phyloP scores from a whole-genome alignment of 495 filamentous ascomycete species.

The Tuber indicum region DNA sequence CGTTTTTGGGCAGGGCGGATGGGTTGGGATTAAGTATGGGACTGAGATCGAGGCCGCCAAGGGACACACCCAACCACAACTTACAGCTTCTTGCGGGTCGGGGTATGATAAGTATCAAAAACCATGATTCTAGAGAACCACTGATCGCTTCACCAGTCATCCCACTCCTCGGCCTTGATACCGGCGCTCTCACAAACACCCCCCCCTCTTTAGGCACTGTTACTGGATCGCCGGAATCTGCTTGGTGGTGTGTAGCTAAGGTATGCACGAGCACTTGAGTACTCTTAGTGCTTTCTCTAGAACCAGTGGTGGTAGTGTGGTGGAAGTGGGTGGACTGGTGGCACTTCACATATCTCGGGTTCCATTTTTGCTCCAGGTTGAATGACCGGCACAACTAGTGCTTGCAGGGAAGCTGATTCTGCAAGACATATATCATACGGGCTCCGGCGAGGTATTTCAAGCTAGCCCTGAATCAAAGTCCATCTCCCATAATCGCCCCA shows the following conservation, averaged over 20 bases:
- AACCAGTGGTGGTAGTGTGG: slow-evolving; percentile 15
- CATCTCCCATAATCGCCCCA: neutral
- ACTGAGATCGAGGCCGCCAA: slow-evolving; percentile 26
- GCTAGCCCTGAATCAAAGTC: neutral
- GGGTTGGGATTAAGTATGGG: slow-evolving; percentile 53
- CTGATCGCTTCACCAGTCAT: neutral
- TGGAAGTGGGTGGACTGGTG: slow-evolving; percentile 9
- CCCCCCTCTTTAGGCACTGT: slow-evolving; percentile 8
- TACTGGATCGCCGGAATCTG: neutral
- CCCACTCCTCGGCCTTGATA: slow-evolving; percentile 7
- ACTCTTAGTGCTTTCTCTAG: too few species aligned
- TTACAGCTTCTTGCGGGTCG: slow-evolving; percentile 16
- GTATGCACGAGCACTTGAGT: neutral
- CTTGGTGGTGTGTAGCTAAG: slow-evolving; percentile 12
- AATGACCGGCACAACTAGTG: slow-evolving; percentile 18
- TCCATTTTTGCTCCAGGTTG: neutral
- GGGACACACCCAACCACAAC: slow-evolving; percentile 25
- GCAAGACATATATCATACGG: neutral
- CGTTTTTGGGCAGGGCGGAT: slow-evolving; percentile 45
- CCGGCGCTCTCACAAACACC: neutral
- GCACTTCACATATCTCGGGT: slow-evolving; percentile 14
- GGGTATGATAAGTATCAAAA: slow-evolving; percentile 3
- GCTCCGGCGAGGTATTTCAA: neutral
- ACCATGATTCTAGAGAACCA: neutral
- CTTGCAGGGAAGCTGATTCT: neutral